Evolutionary conservation across 495 filamentous ascomycete genomes (phyloP), one percentile per base, ranked within the genome.

Genomic region (Lophiostoma macrostomum): DNA sequence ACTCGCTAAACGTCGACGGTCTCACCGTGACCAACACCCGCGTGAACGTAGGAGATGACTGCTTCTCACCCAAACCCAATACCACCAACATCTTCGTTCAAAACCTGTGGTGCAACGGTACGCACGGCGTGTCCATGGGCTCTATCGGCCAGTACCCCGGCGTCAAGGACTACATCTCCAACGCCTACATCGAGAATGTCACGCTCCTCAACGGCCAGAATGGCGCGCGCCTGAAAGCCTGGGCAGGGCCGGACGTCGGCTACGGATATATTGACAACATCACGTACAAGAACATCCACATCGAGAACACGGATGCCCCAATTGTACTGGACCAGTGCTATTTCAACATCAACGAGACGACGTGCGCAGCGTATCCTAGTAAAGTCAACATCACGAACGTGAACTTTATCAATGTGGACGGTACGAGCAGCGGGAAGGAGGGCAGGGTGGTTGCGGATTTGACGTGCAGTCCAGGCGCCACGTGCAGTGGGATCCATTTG

Each of bases 1-100:
- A 87, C 61, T 79, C 80, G 1, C 87, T 86, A 61, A 76, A 81
- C 8, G 81, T 78, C 7, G 66, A 70, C 0, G 78, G 79, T 23
- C 75, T 84, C 39, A 77, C 80, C 0, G 85, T 87, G 28, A 83
- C 86, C 58, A 79, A 89, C 63, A 84, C 80, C 1, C 72, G 76
- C 16, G 77, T 89, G 42, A 75, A 83, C 59, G 87, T 88, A 44
- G 81, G 81, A 19, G 83, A 89, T 55, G 81, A 88, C 62, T 88
- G 84, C 54, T 84, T 88, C 19, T 80, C 80, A 12, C 86, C 87
- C 73, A 88, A 89, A 66, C 85, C 85, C 2, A 88, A 88, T 65
- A 82, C 75, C 63, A 87, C 83, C 16, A 75, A 88, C 50, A 82
- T 89, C 47, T 69, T 89, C 10, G 78, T 88, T 20, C 80, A 87